These are phyloP conservation scores for Takashimella tepidaria DNA, from an alignment of 1,284 basidiomycete genomes.

Conservation along the genomic window DNA sequence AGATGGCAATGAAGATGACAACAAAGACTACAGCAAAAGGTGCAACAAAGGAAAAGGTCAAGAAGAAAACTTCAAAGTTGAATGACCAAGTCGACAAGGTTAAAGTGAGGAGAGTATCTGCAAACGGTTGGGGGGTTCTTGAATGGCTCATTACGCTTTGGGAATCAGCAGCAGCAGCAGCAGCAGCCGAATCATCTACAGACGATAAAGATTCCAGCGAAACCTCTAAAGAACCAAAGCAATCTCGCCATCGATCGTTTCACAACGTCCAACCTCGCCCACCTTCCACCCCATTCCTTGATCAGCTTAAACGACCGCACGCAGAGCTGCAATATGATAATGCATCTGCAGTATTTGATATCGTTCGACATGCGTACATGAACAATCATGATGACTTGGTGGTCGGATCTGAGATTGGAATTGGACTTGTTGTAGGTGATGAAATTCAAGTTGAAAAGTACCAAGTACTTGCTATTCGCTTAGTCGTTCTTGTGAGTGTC, in stretches of 20 bases:
- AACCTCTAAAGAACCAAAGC: no score
- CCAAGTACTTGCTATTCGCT: neutral
- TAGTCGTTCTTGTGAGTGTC: neutral
- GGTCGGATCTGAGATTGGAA: no score
- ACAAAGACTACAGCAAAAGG: neutral
- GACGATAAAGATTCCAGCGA: no score
- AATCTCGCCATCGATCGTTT: no score
- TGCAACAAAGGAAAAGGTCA: neutral
- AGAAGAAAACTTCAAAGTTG: slow-evolving; percentile 12
- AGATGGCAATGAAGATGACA: neutral
- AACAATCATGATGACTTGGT: no score
- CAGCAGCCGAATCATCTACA: no score
- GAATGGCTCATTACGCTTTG: slow-evolving; percentile 28
- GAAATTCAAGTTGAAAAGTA: no score
- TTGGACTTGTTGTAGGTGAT: no score
- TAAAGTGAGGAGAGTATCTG: slow-evolving; percentile 6
- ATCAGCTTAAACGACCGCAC: slow-evolving; percentile 22
- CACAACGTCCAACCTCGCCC: no score
- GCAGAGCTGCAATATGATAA: slow-evolving; percentile 20
- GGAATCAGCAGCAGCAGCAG: no score
- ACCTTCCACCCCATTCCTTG: slow-evolving; percentile 13
- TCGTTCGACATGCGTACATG: slow-evolving; percentile 12
- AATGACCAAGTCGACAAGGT: slow-evolving; percentile 9
- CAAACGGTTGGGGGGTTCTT: slow-evolving; percentile 30
- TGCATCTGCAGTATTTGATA: slow-evolving; percentile 11